Base-by-base conservation (phyloP, 495 filamentous ascomycete genomes). In the Penicillium ucsense region DNA sequence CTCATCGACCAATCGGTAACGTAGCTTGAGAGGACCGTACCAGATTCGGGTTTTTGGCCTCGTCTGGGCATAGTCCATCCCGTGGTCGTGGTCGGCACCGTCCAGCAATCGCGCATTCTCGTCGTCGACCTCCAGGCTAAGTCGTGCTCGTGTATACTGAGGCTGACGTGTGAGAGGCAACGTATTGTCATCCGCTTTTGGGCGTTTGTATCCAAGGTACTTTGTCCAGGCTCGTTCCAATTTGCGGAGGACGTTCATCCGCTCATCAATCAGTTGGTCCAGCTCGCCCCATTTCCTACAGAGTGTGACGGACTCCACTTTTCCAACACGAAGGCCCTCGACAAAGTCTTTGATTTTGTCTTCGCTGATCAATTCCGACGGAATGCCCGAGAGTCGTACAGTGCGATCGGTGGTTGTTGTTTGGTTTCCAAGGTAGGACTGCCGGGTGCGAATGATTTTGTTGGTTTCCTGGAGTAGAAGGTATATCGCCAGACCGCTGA, bases 321-420 rank as follows among this genome's bases (percentile, higher is more conserved):
- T 88, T n/a, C 94, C 94, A 55, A 99, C 88, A 42, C 84, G 80
- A 20, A 99, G 66, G 33, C 81, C 82, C 57, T 99, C 89, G 20
- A 99, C 77, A 46, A 95, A 85, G 28, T 89, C 77, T 52, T 87
- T 89, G 48, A 99, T 87, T 47, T 83, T 83, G 9, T 81, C 80
- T 57, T 97, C 89, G 0, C 85, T 85, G 44, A 82, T 76, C 46
- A 97, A 65, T 8, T 94, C 85, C 5, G 60, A 62, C 0, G 94
- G 94, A 32, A 99, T 89, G 3, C 89, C 90, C 2, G 92, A 91
- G 7, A 99, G 67, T 4, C 86, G 82, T 59, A 99, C 86, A 0
- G 94, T 99, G 34, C 90, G 83, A 65, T 96, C 90, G 3, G 94
- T 97, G 35, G 95, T 80, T 20, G 91, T 96, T 6, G 86, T 89